These are phyloP conservation scores for Phytophthora sojae DNA, from an alignment of 352 stramenopile species.

Conservation along the genomic window DNA sequence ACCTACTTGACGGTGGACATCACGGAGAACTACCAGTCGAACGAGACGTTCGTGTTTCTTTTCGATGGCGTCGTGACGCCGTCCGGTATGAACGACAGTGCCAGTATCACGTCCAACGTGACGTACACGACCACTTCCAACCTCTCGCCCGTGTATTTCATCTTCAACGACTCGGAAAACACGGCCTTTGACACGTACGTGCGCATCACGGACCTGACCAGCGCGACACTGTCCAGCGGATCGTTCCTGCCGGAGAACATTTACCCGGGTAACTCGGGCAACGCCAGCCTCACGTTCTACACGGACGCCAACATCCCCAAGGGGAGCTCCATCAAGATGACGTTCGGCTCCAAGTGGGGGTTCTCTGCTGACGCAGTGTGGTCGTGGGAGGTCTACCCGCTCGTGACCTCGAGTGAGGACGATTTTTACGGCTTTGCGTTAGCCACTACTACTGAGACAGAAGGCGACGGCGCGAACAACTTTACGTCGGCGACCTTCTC, in stretches of 20 bases:
- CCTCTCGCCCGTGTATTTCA: conserved; percentile 78
- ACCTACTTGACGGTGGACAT: conserved; percentile 80
- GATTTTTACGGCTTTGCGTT: conserved; percentile 18
- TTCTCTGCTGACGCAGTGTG: conserved; percentile 62
- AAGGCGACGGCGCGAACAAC: conserved; percentile 21
- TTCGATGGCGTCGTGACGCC: conserved; percentile 78
- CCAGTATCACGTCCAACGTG: conserved; percentile 28
- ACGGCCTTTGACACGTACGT: conserved; percentile 80
- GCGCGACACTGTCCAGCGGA: conserved; percentile 65
- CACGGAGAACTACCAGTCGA: conserved; percentile 48
- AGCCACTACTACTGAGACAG: conserved; percentile 6
- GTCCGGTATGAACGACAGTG: conserved; percentile 55
- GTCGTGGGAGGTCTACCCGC: conserved; percentile 54
- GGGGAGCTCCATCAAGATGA: conserved; percentile 59
- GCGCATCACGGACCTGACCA: conserved; percentile 51
- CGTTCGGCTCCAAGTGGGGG: conserved; percentile 68
- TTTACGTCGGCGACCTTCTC: conserved; percentile 43
- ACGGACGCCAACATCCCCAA: conserved; percentile 65
- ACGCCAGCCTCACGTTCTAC: conserved; percentile 81
- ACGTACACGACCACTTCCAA: conserved; percentile 62
- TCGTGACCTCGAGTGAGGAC: conserved; percentile 21
- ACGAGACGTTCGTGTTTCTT: conserved; percentile 70
- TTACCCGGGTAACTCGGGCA: conserved; percentile 83
- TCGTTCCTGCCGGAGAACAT: conserved; percentile 88
- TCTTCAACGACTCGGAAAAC: conserved; percentile 77